A percentile compares a stretch with the other conserved stretches of the same genome.
Conservation (phyloP, 2,329 filamentous ascomycete species). For the Fusarium miscanthi region DNA sequence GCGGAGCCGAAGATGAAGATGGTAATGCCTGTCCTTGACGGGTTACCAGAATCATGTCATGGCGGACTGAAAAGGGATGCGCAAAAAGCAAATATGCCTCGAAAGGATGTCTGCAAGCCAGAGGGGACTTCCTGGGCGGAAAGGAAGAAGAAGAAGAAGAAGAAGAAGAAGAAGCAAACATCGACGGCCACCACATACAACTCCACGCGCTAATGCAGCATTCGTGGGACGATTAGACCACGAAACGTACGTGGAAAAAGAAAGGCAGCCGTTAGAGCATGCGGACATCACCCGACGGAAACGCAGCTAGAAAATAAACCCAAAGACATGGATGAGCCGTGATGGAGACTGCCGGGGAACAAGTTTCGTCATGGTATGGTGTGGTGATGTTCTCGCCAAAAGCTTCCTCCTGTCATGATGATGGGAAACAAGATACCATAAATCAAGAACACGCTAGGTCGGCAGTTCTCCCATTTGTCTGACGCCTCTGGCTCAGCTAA, state of each 20-base stretch:
- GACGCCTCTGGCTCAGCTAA: conserved; percentile 18
- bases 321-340: conserved; percentile 1
- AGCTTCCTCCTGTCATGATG: neutral
- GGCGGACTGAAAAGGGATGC: neutral
- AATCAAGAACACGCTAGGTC: neutral
- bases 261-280: conserved; percentile 20
- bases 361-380: neutral
- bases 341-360: neutral
- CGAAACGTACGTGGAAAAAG: conserved; percentile 43
- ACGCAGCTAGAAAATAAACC: conserved; percentile 33
- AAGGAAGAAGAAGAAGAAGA: conserved; percentile 34
- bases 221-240: conserved; percentile 38
- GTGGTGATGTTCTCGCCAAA: neutral
- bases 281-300: conserved; percentile 27
- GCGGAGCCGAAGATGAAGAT: conserved; percentile 22
- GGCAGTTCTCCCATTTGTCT: neutral
- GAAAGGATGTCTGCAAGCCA: neutral
- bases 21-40: neutral
- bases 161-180: conserved; percentile 38
- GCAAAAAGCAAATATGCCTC: conserved; percentile 6
- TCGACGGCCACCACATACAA: conserved; percentile 8
- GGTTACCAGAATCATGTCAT: conserved; percentile 10
- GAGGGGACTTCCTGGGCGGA: conserved; percentile 12
- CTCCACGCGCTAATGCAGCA: conserved; percentile 29
- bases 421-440: neutral